phyloP scores from a whole-genome alignment of 2,329 filamentous ascomycete species.

The Tolypocladium cylindrosporum region DNA sequence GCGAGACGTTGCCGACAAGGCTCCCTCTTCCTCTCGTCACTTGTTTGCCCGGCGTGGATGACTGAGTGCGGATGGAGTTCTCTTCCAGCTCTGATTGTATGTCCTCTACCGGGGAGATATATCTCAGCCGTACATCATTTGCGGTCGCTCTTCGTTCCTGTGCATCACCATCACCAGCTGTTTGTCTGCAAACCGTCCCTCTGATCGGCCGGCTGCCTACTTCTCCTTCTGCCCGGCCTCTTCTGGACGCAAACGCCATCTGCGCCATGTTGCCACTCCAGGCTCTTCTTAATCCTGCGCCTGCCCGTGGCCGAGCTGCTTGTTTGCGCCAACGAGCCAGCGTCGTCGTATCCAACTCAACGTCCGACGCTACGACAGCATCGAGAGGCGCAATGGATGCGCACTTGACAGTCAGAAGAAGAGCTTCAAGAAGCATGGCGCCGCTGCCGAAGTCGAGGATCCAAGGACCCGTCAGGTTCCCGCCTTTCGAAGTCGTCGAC shows the following conservation, averaged over 20 bases:
- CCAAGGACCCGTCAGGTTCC: constrained; percentile 61
- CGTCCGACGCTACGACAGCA: constrained; percentile 13
- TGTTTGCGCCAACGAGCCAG: constrained; percentile 28
- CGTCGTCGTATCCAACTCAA: not conserved
- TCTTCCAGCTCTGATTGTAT: not conserved
- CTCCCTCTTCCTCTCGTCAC: not conserved
- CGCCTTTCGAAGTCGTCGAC: constrained; percentile 60
- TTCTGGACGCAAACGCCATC: constrained; percentile 8
- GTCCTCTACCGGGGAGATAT: not conserved
- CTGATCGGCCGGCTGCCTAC: constrained; percentile 1
- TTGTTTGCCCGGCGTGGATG: constrained; percentile 1
- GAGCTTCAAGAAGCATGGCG: constrained; percentile 33
- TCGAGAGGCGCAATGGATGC: not conserved
- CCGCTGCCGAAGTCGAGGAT: constrained; percentile 43
- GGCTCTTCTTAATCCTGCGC: constrained; percentile 55
- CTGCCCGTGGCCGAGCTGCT: constrained; percentile 27
- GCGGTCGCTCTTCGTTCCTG: not conserved
- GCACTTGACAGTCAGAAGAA: not conserved
- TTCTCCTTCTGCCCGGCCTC: not conserved
- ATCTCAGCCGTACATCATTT: not conserved
- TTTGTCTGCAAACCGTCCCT: not conserved
- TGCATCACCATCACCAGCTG: not conserved
- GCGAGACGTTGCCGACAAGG: constrained; percentile 1
- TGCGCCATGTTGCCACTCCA: constrained; percentile 52
- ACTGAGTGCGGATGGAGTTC: not conserved